phyloP scores from a whole-genome alignment of 2,329 filamentous ascomycete species.

The Penicillium nordicum region DNA sequence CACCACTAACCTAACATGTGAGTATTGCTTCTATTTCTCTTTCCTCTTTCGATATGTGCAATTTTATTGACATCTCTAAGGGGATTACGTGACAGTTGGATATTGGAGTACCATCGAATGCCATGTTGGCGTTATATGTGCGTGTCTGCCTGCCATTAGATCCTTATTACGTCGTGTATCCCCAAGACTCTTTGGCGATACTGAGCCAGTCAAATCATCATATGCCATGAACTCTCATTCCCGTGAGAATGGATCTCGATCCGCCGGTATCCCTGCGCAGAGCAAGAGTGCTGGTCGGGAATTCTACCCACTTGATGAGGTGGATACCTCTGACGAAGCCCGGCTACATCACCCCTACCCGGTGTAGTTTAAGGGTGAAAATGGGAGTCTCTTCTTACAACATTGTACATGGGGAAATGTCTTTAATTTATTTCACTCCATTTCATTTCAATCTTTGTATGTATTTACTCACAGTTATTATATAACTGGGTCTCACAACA shows the following conservation, averaged over 20 bases:
- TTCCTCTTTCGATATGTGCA: neutral
- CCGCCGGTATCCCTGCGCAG: slow-evolving; percentile 12
- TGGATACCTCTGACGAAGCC: slow-evolving; percentile 20
- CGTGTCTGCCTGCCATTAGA: slow-evolving; percentile 34
- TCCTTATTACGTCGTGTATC: slow-evolving; percentile 38
- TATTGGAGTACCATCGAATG: slow-evolving; percentile 34
- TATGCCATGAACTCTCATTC: slow-evolving; percentile 14
- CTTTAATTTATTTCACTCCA: neutral
- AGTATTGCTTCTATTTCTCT: neutral
- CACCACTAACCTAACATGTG: slow-evolving; percentile 42
- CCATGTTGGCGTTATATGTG: slow-evolving; percentile 31
- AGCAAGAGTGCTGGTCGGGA: slow-evolving; percentile 17
- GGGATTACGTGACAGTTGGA: slow-evolving; percentile 30
- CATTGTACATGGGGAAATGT: neutral
- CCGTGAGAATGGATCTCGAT: slow-evolving; percentile 11
- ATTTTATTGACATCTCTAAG: slow-evolving; percentile 11
- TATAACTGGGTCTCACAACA: no score
- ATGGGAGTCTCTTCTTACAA: no score
- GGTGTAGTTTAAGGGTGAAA: neutral
- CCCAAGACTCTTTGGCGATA: slow-evolving; percentile 38
- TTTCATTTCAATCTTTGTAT: neutral
- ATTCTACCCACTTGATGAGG: slow-evolving; percentile 22
- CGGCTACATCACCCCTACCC: slow-evolving; percentile 10
- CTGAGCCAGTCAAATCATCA: slow-evolving; percentile 14
- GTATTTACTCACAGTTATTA: neutral